Conservation (phyloP, 257 asterid genomes). For the Ligustrum vulgare region DNA sequence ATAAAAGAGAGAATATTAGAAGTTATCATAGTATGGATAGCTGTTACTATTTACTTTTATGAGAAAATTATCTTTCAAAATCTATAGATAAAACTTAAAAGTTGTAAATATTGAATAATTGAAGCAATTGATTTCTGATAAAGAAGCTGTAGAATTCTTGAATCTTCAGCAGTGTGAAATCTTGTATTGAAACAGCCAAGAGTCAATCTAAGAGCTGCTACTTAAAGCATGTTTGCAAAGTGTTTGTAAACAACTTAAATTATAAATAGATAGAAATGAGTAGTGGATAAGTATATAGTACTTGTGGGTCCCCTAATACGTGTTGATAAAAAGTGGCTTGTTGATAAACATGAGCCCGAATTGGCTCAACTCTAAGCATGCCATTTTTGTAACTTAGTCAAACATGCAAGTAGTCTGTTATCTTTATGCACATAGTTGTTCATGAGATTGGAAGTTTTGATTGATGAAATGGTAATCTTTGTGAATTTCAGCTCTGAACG, state of each 20-base stretch:
- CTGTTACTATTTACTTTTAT: background rate
- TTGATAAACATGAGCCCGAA: too few relatives aligned
- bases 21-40: background rate
- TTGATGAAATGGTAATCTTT: background rate
- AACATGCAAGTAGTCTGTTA: background rate
- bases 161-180: too few relatives aligned
- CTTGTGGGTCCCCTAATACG: background rate
- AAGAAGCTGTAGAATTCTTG: too few relatives aligned
- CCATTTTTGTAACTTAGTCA: background rate
- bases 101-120: too few relatives aligned
- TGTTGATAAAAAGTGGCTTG: background rate
- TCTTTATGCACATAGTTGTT: background rate
- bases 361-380: background rate
- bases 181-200: too few relatives aligned
- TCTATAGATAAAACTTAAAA: too few relatives aligned
- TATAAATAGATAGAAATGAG: too few relatives aligned
- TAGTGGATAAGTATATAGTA: background rate
- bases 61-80: background rate
- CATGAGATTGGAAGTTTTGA: background rate
- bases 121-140: too few relatives aligned
- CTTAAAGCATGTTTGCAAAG: too few relatives aligned
- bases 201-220: too few relatives aligned
- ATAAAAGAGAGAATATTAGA: background rate
- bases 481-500: constrained; percentile 61
- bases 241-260: too few relatives aligned